Base-by-base conservation (phyloP, 2,329 filamentous ascomycete genomes). In the Sclerotiophoma versabilis region DNA sequence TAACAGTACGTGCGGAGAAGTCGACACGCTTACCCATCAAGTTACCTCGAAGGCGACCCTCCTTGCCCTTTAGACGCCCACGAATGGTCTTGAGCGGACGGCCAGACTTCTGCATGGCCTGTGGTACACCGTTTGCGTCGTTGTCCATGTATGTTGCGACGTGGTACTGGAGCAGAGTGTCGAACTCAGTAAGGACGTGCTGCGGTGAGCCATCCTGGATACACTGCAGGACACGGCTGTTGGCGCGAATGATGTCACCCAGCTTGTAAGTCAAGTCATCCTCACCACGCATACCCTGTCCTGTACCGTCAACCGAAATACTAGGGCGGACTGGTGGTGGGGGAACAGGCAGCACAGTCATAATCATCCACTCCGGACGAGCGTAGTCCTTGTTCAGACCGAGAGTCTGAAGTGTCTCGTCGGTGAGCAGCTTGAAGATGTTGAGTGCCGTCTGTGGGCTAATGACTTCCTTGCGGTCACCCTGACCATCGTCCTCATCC, bases 61-160 rank as follows among this genome's bases (percentile, higher is more conserved):
- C 95, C 79, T 99, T 99, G 60, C 96, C 96, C 87, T 99, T 99
- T 75, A 99, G 83, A 78, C 95, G 93, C 57, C 92, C 92, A 68
- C 96, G 91, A 63, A 99, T 96, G 14, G 95, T 92, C 80, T 99
- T 99, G 64, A 99, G 90, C 0, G 96, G 93, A 71, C 96, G 88
- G 41, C 96, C 96, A 51, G 92, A 96, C 82, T 99, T 99, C 72
- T 99, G 96, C 71, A 98, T 82, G 2, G 95, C 93, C 66, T 95
- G 92, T 2, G 95, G 95, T 66, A 96, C 88, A 43, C 93, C 93
- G 60, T 96, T 95, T 77, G 98, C 97, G 74, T 99, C 93, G 69
- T 99, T 99, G 77, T 99, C 95, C 96, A 99, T 99, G 78, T 97
- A 96, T 1, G 96, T 99, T 36, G 96, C 96, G 56, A 99, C 93